Base-by-base conservation (phyloP, 306 rosid genomes). In the Glycine soja region DNA sequence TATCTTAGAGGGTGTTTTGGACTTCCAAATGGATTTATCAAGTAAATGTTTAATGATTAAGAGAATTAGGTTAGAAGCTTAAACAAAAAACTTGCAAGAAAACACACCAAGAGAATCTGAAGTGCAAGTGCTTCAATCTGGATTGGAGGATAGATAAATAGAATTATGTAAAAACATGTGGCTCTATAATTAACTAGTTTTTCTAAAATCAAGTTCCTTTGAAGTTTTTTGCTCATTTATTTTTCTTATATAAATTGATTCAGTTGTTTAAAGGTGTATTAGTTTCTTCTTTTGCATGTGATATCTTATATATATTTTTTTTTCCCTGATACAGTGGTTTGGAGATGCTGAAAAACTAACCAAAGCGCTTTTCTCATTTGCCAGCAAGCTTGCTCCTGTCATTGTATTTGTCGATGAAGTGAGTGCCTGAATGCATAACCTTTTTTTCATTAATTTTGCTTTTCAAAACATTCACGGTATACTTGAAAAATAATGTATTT, bases 311-410 rank as follows among this genome's bases (percentile, higher is more conserved):
- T 63, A n/a, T n/a, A 8, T 62, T 24, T 24, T 66, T 36, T 82
- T 77, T 82, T 80, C 69, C 70, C 43, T 76, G 69, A 71, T 82
- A 80, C 94, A 95, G 98, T 95, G 99, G 98, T 95, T 95, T 61
- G 99, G 99, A 75, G 98, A 95, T 84, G 98, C 99, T 75, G 99
- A 95, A 89, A 95, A 95, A 93, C 91, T 95, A 80, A 95, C 98
- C 52, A 95, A 93, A 78, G 97, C 99, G 12, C 96, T 95, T 58
- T 95, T 95, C 90, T 95, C 99, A 82, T 95, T 93, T 76, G 98
- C 99, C 76, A 86, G 98, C 94, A 95, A 90, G 89, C 93, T 95
- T 83, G 88, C 98, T 79, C 99, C 99, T 16, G 99, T 95, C 88
- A 91, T 95, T 81, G 88, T 95, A 81, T 93, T 95, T 88, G 99